phyloP scores from a whole-genome alignment of 2,329 filamentous ascomycete species.

The Fusarium luffae region DNA sequence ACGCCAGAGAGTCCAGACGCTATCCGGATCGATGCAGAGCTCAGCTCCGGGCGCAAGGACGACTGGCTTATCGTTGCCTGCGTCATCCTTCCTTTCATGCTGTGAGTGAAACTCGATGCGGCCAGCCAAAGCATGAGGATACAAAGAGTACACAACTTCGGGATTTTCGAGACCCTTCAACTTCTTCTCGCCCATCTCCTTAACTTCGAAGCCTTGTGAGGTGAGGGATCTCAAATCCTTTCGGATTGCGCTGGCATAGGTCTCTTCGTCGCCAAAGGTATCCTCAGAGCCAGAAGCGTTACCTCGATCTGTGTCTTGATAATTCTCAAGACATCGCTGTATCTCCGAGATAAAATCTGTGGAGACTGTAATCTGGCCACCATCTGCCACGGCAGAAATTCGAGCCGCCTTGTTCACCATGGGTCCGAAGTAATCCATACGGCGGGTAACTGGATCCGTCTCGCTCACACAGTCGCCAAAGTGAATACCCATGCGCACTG shows the following conservation, averaged over 20 bases:
- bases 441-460: constrained; percentile 92
- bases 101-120: constrained; percentile 77
- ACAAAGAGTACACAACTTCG: constrained; percentile 94
- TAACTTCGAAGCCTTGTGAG: constrained; percentile 94
- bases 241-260: constrained; percentile 79
- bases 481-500: constrained; percentile 97
- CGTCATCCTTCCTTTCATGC: constrained; percentile 58
- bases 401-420: constrained; percentile 98
- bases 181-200: constrained; percentile 94
- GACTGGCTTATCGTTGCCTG: constrained; percentile 65
- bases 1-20: constrained; percentile 90
- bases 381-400: constrained; percentile 93
- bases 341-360: constrained; percentile 98
- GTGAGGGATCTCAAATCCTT: constrained; percentile 88
- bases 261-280: constrained; percentile 74
- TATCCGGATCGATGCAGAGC: constrained; percentile 80
- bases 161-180: constrained; percentile 98
- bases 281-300: constrained; percentile 76
- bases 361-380: constrained; percentile 95
- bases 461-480: constrained; percentile 96
- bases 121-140: constrained; percentile 86
- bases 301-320: constrained; percentile 83
- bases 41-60: constrained; percentile 73
- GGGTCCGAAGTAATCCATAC: constrained; percentile 99
- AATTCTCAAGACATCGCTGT: constrained; percentile 87